Evolutionary conservation across 495 filamentous ascomycete genomes (phyloP), one percentile per base, ranked within the genome.

Genomic region (Aspergillus diversus): DNA sequence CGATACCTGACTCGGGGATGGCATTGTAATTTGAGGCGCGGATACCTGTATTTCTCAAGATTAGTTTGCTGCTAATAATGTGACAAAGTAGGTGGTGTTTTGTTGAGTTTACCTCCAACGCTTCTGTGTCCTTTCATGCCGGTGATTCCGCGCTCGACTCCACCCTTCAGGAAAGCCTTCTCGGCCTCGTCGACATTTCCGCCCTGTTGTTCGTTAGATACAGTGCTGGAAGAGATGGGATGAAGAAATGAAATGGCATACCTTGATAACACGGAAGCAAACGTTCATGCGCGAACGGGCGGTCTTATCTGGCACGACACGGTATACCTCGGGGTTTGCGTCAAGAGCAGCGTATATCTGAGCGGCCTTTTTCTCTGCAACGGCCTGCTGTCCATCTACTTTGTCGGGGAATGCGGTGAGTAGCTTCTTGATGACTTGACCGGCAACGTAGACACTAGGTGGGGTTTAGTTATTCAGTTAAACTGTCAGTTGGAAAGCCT

Each of bases 241-340:
- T 13, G 37, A 3, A 13, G 37, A 39, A 17, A 16, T 11, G 5
- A 7, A 47, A 64, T 33, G 33, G 56, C 72, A 57, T 58, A 81
- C 80, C 71, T 79, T 78, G 60, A 61, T 81, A 5, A 94, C 85
- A 21, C 92, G 82, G 80, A 95, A 95, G 80, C 92, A 97, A 51
- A 97, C 87, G 74, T 97, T 97, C 91, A 97, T 97, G 46, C 92
- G 79, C 60, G 89, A 93, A 49, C 93, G 87, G 7, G 85, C 87
- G 52, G 75, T 77, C 76, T 88, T 90, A 63, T 88, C 82, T 0
- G 91, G 89, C 5, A 97, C 90, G 21, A 96, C 83, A 47, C 75
- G 77, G 76, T 92, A 96, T 31, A 87, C 78, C 0, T 84, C 72
- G 0, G 88, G 85, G 70, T 90, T 80, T n/a, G 80, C 83, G 63